Evolutionary conservation across 2,329 filamentous ascomycete species (phyloP).

Genomic region (Stemphylium beticola): DNA sequence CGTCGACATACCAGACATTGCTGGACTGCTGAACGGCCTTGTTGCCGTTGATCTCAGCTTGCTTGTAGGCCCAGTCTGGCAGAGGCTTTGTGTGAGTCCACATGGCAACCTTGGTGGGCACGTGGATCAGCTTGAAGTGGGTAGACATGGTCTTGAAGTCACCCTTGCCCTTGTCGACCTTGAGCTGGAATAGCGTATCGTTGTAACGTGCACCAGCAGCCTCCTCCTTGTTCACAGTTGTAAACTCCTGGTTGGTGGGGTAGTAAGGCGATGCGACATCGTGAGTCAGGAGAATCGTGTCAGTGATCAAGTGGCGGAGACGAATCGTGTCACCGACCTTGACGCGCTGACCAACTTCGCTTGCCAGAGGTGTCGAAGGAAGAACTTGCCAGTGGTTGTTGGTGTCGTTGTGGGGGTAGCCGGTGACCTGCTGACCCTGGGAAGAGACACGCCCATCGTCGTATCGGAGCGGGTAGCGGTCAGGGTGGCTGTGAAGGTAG

Average conservation of each 20-base stretch:
- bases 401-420: slow-evolving; percentile 97
- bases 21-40: slow-evolving; percentile 90
- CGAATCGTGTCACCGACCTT: slow-evolving; percentile 85
- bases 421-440: slow-evolving; percentile 95
- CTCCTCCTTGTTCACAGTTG: slow-evolving; percentile 75
- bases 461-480: slow-evolving; percentile 90
- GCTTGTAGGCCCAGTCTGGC: slow-evolving; percentile 97
- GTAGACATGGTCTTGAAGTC: slow-evolving; percentile 90
- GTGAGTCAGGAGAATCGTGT: slow-evolving; percentile 87
- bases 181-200: slow-evolving; percentile 91
- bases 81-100: slow-evolving; percentile 96
- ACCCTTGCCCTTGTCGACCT: slow-evolving; percentile 82
- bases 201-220: slow-evolving; percentile 77
- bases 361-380: slow-evolving; percentile 61
- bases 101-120: slow-evolving; percentile 96
- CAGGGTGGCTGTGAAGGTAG: slow-evolving; percentile 91
- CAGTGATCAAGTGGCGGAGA: slow-evolving; percentile 83
- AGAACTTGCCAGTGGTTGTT: slow-evolving; percentile 99
- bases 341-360: slow-evolving; percentile 68
- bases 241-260: slow-evolving; percentile 99
- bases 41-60: slow-evolving; percentile 99
- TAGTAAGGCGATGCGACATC: slow-evolving; percentile 96
- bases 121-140: slow-evolving; percentile 95
- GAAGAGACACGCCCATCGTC: slow-evolving; percentile 97
- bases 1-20: slow-evolving; percentile 94